phyloP scores from a whole-genome alignment of 306 rosid species.

The Gastrolobium bilobum region DNA sequence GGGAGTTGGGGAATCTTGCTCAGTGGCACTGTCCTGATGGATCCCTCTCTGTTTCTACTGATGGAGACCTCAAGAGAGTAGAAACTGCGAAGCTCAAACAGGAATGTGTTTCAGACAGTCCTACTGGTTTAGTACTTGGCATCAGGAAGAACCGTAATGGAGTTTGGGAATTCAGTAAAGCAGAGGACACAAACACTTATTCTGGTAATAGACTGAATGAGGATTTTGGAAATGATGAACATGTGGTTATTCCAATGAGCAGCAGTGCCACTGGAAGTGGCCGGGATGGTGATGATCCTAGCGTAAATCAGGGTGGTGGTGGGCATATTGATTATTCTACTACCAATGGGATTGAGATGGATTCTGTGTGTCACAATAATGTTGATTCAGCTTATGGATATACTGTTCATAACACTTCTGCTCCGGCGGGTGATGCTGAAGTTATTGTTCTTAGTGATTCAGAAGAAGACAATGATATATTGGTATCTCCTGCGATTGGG shows the following conservation, averaged over 20 bases:
- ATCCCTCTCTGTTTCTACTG: slow-evolving; percentile 56
- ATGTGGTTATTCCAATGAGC: slow-evolving; percentile 89
- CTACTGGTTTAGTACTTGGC: slow-evolving; percentile 75
- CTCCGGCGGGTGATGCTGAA: slow-evolving; percentile 66
- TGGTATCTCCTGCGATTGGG: slow-evolving; percentile 62
- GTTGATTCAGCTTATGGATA: slow-evolving; percentile 75
- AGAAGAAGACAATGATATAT: slow-evolving; percentile 76
- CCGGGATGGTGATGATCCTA: slow-evolving; percentile 89
- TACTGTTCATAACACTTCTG: slow-evolving; percentile 60
- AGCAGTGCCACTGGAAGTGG: slow-evolving; percentile 95
- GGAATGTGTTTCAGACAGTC: slow-evolving; percentile 86
- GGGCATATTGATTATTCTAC: slow-evolving; percentile 69
- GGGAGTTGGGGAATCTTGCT: slow-evolving; percentile 78
- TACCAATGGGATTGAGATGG: slow-evolving; percentile 82
- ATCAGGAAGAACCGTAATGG: slow-evolving; percentile 84
- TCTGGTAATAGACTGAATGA: slow-evolving; percentile 69
- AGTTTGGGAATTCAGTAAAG: slow-evolving; percentile 86
- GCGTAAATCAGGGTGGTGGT: slow-evolving; percentile 88
- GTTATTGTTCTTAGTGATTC: slow-evolving; percentile 94
- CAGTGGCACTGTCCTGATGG: slow-evolving; percentile 90
- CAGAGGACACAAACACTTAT: slow-evolving; percentile 69
- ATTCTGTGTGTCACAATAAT: slow-evolving; percentile 66
- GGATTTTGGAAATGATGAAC: slow-evolving; percentile 66
- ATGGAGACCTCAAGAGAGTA: slow-evolving; percentile 55
- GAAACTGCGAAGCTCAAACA: slow-evolving; percentile 80